Conservation (phyloP, 139 green algal species). For the Coelastrella sp. region DNA sequence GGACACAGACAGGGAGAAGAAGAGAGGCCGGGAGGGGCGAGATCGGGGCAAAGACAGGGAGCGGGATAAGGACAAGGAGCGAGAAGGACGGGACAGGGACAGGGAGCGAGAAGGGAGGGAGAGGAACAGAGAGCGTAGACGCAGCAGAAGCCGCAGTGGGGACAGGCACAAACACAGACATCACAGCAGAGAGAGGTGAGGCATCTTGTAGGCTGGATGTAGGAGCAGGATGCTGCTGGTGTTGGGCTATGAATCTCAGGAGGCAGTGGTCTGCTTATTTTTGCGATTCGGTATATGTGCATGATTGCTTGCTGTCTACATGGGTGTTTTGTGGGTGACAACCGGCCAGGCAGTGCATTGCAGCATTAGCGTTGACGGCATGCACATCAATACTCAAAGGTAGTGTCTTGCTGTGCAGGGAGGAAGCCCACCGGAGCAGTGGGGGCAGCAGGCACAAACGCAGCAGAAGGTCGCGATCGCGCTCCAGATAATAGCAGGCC, state of each 20-base stretch:
- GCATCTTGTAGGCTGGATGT: neutral
- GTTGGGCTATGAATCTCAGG: too few relatives aligned
- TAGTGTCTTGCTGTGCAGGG: neutral
- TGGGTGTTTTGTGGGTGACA: too few relatives aligned
- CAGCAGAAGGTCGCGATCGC: conserved; percentile 25
- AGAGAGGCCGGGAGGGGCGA: conserved; percentile 8
- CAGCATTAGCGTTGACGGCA: too few relatives aligned
- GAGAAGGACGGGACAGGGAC: neutral
- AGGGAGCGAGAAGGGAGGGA: neutral
- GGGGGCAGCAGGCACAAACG: conserved; percentile 38
- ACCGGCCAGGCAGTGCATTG: too few relatives aligned
- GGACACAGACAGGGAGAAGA: neutral
- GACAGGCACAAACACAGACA: neutral
- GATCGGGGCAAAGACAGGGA: conserved; percentile 26
- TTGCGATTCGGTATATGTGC: too few relatives aligned
- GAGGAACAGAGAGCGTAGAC: neutral
- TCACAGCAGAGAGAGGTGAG: neutral
- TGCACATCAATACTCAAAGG: too few relatives aligned
- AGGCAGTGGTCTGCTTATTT: too few relatives aligned
- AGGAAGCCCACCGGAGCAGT: conserved; percentile 10
- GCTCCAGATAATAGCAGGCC: neutral
- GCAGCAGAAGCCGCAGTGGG: conserved; percentile 23
- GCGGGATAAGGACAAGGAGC: conserved; percentile 11
- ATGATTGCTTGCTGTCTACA: too few relatives aligned
- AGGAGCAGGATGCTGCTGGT: too few relatives aligned